These are phyloP conservation scores for Nothophytophthora sp. DNA, from an alignment of 352 stramenopile species.

Conservation along the genomic window DNA sequence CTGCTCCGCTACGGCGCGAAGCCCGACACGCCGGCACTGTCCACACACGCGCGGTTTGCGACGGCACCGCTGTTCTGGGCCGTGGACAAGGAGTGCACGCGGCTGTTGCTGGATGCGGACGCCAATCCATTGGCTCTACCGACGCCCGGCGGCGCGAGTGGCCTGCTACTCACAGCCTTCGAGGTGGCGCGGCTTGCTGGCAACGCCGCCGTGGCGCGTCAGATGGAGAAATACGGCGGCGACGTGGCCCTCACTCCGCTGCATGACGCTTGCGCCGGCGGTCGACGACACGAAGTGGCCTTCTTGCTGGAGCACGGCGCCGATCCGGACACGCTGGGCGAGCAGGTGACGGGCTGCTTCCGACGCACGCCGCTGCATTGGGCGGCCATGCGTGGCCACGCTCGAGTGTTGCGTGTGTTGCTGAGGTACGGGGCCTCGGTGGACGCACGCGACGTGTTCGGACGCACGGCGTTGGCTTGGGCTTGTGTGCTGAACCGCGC, in stretches of 20 bases:
- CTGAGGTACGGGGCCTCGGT: constrained; percentile 57
- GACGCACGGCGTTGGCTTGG: constrained; percentile 70
- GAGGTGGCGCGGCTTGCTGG: constrained; percentile 68
- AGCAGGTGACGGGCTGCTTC: constrained; percentile 73
- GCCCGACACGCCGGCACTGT: constrained; percentile 49
- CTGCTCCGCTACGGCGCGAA: constrained; percentile 66
- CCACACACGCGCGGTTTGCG: constrained; percentile 55
- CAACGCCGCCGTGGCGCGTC: constrained; percentile 60
- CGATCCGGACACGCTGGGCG: constrained; percentile 60
- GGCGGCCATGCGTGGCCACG: constrained; percentile 77
- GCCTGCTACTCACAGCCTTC: constrained; percentile 61
- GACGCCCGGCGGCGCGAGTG: constrained; percentile 10
- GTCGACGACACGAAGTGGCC: constrained; percentile 53
- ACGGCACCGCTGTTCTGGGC: constrained; percentile 76
- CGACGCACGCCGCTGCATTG: constrained; percentile 75
- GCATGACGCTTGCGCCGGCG: constrained; percentile 59
- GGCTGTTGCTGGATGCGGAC: constrained; percentile 64
- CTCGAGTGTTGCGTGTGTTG: constrained; percentile 59
- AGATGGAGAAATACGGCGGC: constrained; percentile 79
- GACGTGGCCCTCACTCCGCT: constrained; percentile 80
- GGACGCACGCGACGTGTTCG: constrained; percentile 67
- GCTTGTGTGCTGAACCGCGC: constrained; percentile 73
- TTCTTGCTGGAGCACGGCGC: constrained; percentile 76
- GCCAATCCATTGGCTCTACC: constrained; percentile 68
- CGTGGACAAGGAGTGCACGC: constrained; percentile 68